phyloP scores from a whole-genome alignment of 2,329 filamentous ascomycete species.

The Coniella lustricola region DNA sequence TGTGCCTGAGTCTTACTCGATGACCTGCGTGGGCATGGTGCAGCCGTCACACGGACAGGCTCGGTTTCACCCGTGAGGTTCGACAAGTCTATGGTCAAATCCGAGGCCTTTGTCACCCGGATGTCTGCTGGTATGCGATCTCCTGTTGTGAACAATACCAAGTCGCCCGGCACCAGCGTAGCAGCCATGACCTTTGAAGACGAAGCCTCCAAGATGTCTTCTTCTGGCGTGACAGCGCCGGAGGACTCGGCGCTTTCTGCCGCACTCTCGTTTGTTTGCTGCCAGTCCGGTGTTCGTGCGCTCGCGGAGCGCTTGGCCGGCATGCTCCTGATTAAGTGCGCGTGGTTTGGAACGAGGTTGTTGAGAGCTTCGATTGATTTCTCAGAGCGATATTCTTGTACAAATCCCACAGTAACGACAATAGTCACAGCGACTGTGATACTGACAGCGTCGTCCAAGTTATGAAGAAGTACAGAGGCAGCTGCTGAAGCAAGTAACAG shows the following conservation, averaged over 20 bases:
- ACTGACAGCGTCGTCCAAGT: constrained; percentile 89
- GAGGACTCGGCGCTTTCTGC: constrained; percentile 36
- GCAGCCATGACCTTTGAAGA: constrained; percentile 81
- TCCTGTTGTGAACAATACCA: constrained; percentile 90
- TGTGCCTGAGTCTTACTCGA: constrained; percentile 20
- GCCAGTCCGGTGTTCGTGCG: constrained; percentile 39
- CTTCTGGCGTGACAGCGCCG: constrained; percentile 52
- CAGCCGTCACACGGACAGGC: constrained; percentile 71
- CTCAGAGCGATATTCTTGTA: constrained; percentile 96
- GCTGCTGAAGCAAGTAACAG: constrained; percentile 84
- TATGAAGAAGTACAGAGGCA: constrained; percentile 84
- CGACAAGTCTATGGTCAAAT: constrained; percentile 91
- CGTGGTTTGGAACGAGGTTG: constrained; percentile 88
- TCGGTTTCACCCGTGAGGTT: constrained; percentile 97
- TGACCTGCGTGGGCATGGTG: constrained; percentile 38
- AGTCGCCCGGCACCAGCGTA: constrained; percentile 83
- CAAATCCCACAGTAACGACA: constrained; percentile 90
- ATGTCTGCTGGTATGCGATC: constrained; percentile 96
- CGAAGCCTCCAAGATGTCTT: constrained; percentile 59
- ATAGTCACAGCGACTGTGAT: constrained; percentile 96
- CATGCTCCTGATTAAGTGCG: constrained; percentile 74
- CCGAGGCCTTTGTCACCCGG: constrained; percentile 81
- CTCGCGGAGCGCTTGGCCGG: constrained; percentile 28
- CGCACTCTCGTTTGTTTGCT: constrained; percentile 26
- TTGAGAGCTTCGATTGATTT: constrained; percentile 94